Evolutionary conservation across 2,329 filamentous ascomycete species (phyloP), one percentile per base, ranked within the genome.

Genomic region (Trichophyton schoenleinii): DNA sequence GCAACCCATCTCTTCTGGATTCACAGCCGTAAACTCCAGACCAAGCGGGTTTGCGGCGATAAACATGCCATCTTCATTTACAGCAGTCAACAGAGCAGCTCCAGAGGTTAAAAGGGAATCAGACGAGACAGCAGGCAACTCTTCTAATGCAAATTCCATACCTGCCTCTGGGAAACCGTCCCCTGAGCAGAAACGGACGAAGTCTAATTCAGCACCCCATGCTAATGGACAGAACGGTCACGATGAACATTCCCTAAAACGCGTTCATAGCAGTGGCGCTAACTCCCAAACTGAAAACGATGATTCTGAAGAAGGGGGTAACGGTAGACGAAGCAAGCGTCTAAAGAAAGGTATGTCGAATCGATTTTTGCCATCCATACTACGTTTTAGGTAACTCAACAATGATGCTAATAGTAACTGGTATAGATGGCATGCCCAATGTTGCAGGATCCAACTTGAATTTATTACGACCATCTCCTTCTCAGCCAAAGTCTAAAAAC

Each of bases 401-500:
- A 53, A 53, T 36, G 7, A 36, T 36, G 11, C 52, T 55, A 55
- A 55, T 36, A n/a, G 15, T 15, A 13, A 60, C 62, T 52, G 83
- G 6, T 31, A 31, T 71, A 64, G 63, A 64, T 62, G 75, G 75
- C 49, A 78, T 80, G 41, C 90, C 92, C 49, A 96, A 89, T 38
- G 90, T 99, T 67, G 91, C 91, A 66, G 94, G 94, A 60, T 97
- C 92, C 59, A 91, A 97, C 75, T 97, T 97, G 91, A 94, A 89
- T 64, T 84, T 92, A 69, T 91, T 95, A 70, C 88, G 92, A 60
- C 89, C 92, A 61, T 86, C 88, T 28, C 86, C 86, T 15, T 74
- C 77, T 7, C 89, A 77, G 59, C 70, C 78, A 48, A 79, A 80
- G 57, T 79, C 81, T 55, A 82, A 83, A 68, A 81, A 81, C 64